Evolutionary conservation across 306 rosid species (phyloP), one percentile per base, ranked within the genome.

Genomic region (Begonia fuchsioides): DNA sequence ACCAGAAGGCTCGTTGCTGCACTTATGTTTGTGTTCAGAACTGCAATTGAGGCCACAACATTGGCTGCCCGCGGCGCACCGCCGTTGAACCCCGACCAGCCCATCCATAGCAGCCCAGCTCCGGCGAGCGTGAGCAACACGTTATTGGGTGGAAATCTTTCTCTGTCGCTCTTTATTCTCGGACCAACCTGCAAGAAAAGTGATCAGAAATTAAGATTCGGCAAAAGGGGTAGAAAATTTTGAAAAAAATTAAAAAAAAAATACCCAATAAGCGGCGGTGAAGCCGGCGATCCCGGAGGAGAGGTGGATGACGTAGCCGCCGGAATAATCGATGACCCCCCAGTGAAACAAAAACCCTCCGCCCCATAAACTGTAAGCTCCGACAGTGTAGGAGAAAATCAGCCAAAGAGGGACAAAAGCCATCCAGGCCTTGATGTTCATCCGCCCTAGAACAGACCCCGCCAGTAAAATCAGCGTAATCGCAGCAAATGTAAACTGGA

Each of bases 361-460:
- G 47, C 96, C 96, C 96, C 96, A 87, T 0, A 87, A 64, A 13
- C 84, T 75, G 52, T 66, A 87, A 3, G 94, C 94, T 2, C 96
- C 96, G 15, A 87, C 94, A 12, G 96, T 87, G 66, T 82, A 87
- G 0, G 94, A 82, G 43, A 87, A 82, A 16, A 79, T 51, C 0
- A 87, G 71, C 96, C 96, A 87, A 18, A 87, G 87, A 50, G 96
- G 96, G 11, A 87, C 94, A 60, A 87, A 87, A 32, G 92, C 94
- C 94, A 87, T 87, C 96, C 96, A 87, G 9, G 96, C 96, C 61
- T 54, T 87, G 53, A 87, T 87, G 59, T 79, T 87, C 94, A 87
- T 87, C 6, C 87, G 55, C 0, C 94, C 96, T 45, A 87, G 96
- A 11, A 87, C 92, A 45, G 96, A 87, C 3, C 92, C 94, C 12